phyloP scores from a whole-genome alignment of 257 asterid genomes.

The Solanum appendiculatum region DNA sequence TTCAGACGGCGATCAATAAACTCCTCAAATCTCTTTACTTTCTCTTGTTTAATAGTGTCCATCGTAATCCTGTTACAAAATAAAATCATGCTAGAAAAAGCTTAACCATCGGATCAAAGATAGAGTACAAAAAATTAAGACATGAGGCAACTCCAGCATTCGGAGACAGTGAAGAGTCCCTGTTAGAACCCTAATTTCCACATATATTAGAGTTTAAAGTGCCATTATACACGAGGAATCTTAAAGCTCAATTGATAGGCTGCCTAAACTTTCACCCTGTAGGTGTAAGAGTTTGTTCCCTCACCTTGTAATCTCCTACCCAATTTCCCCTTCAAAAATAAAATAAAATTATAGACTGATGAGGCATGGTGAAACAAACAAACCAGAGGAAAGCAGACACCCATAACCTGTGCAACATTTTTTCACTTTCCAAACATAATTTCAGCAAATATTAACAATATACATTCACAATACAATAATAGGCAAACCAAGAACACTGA shows the following conservation, averaged over 20 bases:
- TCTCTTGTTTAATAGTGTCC: constrained; percentile 42
- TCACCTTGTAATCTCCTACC: no score
- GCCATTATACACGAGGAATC: no score
- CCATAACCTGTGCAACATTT: no score
- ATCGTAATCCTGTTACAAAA: constrained; percentile 33
- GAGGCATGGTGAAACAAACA: neutral
- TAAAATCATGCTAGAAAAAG: neutral
- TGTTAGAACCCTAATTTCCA: neutral
- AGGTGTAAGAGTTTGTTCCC: no score
- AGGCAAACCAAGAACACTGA: neutral
- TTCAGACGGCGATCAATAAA: constrained; percentile 71
- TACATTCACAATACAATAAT: neutral
- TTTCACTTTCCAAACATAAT: no score
- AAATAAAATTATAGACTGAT: neutral
- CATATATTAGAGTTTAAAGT: neutral
- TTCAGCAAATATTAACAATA: no score
- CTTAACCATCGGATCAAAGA: neutral
- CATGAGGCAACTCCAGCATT: neutral
- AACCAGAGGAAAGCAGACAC: neutral
- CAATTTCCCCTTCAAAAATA: no score
- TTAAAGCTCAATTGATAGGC: no score
- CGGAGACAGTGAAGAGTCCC: neutral
- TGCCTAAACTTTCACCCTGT: no score
- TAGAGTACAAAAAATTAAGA: neutral
- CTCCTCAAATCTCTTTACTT: constrained; percentile 61